A percentile compares a stretch with the other conserved stretches of the same genome.
Evolutionary conservation across 2,329 filamentous ascomycete genomes (phyloP).

Genomic region (Monilinia vaccinii-corymbosi): DNA sequence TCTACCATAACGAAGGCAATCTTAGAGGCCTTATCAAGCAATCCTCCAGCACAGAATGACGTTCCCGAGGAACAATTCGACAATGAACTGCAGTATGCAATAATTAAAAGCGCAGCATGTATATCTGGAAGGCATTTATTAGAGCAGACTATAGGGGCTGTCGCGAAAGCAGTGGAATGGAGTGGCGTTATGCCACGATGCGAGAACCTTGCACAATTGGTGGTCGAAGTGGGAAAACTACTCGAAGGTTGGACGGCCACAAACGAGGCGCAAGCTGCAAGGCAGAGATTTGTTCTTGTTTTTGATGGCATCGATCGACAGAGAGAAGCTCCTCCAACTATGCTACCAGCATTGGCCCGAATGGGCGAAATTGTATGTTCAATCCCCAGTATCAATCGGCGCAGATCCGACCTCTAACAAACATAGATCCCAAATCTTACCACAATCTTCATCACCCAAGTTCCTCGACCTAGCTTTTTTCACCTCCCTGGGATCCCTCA

Average conservation of each 20-base stretch:
- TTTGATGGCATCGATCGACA: constrained; percentile 83
- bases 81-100: constrained; percentile 42
- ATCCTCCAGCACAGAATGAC: constrained; percentile 46
- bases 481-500: constrained; percentile 63
- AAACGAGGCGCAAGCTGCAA: constrained; percentile 20
- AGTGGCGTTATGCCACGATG: constrained; percentile 52
- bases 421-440: constrained; percentile 68
- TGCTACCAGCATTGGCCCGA: constrained; percentile 72
- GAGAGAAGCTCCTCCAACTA: constrained; percentile 66
- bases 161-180: constrained; percentile 43
- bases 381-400: not conserved
- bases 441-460: constrained; percentile 66
- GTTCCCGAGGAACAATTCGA: constrained; percentile 43
- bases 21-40: constrained; percentile 38
- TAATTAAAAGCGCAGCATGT: constrained; percentile 64
- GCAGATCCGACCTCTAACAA: constrained; percentile 11
- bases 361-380: constrained; percentile 66
- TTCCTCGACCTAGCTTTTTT: constrained; percentile 59
- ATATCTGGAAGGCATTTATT: constrained; percentile 71
- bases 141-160: constrained; percentile 56
- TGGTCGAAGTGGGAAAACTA: constrained; percentile 60
- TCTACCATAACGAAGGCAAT: constrained; percentile 58
- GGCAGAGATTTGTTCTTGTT: constrained; percentile 64
- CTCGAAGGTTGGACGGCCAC: constrained; percentile 31
- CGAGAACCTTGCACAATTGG: constrained; percentile 71